phyloP scores from a whole-genome alignment of 495 filamentous ascomycete species.

The Hypoxylon cercidicola region DNA sequence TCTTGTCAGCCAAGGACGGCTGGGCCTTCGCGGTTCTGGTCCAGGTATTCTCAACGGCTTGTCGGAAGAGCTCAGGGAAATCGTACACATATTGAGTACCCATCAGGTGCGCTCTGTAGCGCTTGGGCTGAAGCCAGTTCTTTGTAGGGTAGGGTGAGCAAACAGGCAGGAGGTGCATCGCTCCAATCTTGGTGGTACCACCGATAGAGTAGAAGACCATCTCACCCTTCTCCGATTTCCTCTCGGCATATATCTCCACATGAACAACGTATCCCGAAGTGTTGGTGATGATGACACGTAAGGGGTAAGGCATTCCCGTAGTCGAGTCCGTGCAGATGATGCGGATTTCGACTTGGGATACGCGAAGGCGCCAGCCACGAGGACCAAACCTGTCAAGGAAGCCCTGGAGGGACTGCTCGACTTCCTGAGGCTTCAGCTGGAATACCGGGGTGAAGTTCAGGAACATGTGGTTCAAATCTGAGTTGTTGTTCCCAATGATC shows the following conservation, averaged over 20 bases:
- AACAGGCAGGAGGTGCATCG: conserved; percentile 93
- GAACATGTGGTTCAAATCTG: conserved; percentile 99
- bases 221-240: conserved; percentile 95
- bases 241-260: conserved; percentile 96
- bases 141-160: conserved; percentile 95
- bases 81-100: conserved; percentile 99
- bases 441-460: conserved; percentile 98
- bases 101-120: conserved; percentile 99
- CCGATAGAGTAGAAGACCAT: conserved; percentile 99
- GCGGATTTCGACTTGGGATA: conserved; percentile 97
- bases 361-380: conserved; percentile 94
- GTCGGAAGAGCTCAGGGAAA: conserved; percentile 99
- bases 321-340: conserved; percentile 93
- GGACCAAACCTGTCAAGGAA: conserved; percentile 97
- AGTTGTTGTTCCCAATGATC: conserved; percentile 99
- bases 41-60: conserved; percentile 98
- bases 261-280: conserved; percentile 99
- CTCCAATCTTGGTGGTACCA: conserved; percentile 90
- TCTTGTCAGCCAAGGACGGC: conserved; percentile 76
- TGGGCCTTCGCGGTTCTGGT: conserved; percentile 74
- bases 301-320: conserved; percentile 87
- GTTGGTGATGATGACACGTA: conserved; percentile 97
- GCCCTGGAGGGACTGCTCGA: conserved; percentile 92
- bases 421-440: conserved; percentile 87
- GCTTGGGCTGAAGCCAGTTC: conserved; percentile 98